Evolutionary conservation across 805 yeast genomes (phyloP), one percentile per base, ranked within the genome.

Genomic region (Suhomyces emberorum): DNA sequence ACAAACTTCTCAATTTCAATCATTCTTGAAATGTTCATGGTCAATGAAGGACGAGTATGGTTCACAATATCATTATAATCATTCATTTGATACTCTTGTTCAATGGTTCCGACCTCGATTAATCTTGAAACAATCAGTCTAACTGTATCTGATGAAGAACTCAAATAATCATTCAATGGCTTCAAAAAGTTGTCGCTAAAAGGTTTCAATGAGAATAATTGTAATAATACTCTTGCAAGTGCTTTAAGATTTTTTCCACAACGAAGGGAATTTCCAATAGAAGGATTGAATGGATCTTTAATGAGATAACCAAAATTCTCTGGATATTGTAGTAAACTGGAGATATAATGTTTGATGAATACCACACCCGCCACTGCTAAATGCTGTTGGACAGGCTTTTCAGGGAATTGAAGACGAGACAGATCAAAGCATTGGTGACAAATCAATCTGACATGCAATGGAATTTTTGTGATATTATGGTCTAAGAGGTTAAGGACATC

Each of bases 81-180:
- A 29, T 72, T 72, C 68, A 80, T 71, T 18, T 73, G 74, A 55
- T 78, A 88, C 34, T 72, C 74, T 7, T 58, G 48, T 35, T 85
- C 91, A 32, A 83, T 55, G 18, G 74, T 78, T 16, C 72, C 69
- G 23, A 81, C 61, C 38, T 74, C 69, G 25, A 83, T 71, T 16
- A 85, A 52, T 15, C 63, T 57, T 30, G 58, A 60, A 35, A 83
- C 59, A 7, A 77, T 54, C 0, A 57, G 51, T 23, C 74, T 60
- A 30, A 79, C 69, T 9, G 69, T 63, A 6, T 69, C 79, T 5
- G 65, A 60, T 7, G 78, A 70, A 10, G 74, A 63, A 34, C 65
- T 69, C 28, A 88, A 72, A 51, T 77, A 85, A 29, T 83, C 89
- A 55, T 85, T 85, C 52, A 87, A 65, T 1, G 95, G 95, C 52